Percentiles rank a stretch among this genome's conserved stretches.
phyloP scores from a whole-genome alignment of 1,284 basidiomycete species.

The Trametes sp. region DNA sequence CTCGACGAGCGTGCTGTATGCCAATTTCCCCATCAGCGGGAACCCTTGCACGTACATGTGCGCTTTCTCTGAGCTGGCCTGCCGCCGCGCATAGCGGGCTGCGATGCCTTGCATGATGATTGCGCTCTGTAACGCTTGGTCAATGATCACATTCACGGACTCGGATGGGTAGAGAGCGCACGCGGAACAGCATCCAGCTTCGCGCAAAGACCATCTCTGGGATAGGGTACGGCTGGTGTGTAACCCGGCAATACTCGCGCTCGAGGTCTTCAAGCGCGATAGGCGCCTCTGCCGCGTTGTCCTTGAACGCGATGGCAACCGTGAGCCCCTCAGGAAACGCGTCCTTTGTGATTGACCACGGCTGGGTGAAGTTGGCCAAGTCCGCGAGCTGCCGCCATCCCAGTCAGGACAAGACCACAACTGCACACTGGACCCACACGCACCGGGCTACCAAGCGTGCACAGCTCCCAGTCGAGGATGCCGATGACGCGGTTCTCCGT shows the following conservation, averaged over 20 bases:
- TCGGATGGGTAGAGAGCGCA: constrained; percentile 45
- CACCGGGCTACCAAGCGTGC: constrained; percentile 89
- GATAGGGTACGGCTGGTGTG: constrained; percentile 73
- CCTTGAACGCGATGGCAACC: constrained; percentile 63
- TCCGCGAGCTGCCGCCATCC: constrained; percentile 78
- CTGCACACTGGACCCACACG: constrained; percentile 24
- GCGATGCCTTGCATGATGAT: constrained; percentile 95
- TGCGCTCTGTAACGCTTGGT: constrained; percentile 75
- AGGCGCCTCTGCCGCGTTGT: constrained; percentile 62
- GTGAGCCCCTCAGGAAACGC: constrained; percentile 30
- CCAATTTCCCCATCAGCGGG: constrained; percentile 30
- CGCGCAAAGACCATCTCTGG: constrained; percentile 78
- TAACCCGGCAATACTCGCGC: constrained; percentile 73
- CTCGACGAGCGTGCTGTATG: constrained; percentile 29
- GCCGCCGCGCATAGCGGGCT: constrained; percentile 59
- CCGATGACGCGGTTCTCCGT: constrained; percentile 93
- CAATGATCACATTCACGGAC: too few species aligned
- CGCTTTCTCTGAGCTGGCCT: constrained; percentile 32
- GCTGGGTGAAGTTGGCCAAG: constrained; percentile 88
- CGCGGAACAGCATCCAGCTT: constrained; percentile 90
- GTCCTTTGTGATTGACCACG: constrained; percentile 74
- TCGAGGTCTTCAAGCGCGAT: constrained; percentile 81
- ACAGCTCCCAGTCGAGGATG: constrained; percentile 96
- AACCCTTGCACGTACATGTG: constrained; percentile 28
- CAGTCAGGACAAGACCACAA: not conserved